Conservation (phyloP, 192 early-diverging fungal species). For the Spizellomyces sp. region DNA sequence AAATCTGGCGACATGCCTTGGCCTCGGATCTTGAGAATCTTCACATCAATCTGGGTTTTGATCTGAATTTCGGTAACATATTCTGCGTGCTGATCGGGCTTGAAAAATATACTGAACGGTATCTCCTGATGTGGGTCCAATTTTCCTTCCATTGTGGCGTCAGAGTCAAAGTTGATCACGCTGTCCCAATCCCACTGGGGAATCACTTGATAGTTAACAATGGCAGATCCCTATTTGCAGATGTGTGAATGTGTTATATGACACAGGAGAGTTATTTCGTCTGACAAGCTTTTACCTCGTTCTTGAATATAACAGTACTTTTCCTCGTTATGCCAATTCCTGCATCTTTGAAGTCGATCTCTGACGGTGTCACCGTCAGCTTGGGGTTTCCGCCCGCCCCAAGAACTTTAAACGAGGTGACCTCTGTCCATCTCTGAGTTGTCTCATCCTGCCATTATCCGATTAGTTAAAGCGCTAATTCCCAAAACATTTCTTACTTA, state of each 20-base stretch:
- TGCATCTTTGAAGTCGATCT: constrained; percentile 46
- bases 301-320: constrained; percentile 26
- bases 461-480: too few species aligned
- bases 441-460: constrained; percentile 27
- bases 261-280: background rate
- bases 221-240: constrained; percentile 36
- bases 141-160: constrained; percentile 27
- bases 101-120: constrained; percentile 31
- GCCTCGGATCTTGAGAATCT: constrained; percentile 31
- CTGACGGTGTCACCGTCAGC: constrained; percentile 35
- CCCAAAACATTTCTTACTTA: constrained; percentile 19
- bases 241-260: background rate
- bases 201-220: constrained; percentile 43
- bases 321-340: constrained; percentile 37
- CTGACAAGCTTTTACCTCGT: constrained; percentile 32
- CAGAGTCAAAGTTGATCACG: constrained; percentile 28
- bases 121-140: constrained; percentile 35
- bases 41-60: constrained; percentile 41
- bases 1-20: constrained; percentile 12
- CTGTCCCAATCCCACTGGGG: constrained; percentile 42
- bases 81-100: constrained; percentile 27
- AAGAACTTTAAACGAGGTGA: constrained; percentile 46
- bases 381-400: constrained; percentile 55
- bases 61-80: constrained; percentile 35
- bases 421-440: constrained; percentile 38